Evolutionary conservation across 202 grass and related monocot genomes (phyloP).

Genomic region (Zoysia matrella): DNA sequence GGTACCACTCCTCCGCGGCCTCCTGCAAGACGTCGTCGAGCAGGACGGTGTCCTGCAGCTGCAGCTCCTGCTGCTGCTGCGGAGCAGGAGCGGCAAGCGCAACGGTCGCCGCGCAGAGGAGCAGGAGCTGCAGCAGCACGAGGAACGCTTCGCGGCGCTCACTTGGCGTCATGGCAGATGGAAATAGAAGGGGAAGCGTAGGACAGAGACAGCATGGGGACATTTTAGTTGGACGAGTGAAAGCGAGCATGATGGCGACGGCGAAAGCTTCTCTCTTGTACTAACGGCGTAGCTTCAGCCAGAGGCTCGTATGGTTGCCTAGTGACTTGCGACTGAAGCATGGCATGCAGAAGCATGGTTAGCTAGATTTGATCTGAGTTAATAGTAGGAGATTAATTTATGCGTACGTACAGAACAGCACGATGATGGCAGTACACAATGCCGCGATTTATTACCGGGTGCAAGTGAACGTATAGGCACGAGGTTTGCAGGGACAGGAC

Average conservation of each 20-base stretch:
- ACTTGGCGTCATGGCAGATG: conserved; percentile 44
- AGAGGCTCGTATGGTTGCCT: neutral
- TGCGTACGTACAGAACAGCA: conserved; percentile 14
- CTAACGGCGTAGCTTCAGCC: conserved; percentile 2
- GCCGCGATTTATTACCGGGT: conserved; percentile 36
- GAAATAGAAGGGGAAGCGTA: conserved; percentile 39
- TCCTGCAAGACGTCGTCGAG: conserved; percentile 77
- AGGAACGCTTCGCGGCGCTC: conserved; percentile 4
- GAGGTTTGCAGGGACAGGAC: conserved; percentile 29
- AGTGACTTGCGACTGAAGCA: conserved; percentile 49
- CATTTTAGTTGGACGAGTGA: conserved; percentile 49
- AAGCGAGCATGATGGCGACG: conserved; percentile 52
- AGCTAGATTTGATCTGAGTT: conserved; percentile 27
- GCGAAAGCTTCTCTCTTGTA: conserved; percentile 11
- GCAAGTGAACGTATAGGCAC: conserved; percentile 32
- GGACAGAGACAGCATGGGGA: conserved; percentile 50
- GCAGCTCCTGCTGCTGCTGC: conserved; percentile 28
- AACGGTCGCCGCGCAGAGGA: conserved; percentile 29
- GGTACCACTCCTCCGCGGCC: conserved; percentile 65
- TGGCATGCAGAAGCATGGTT: conserved; percentile 22
- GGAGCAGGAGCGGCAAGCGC: conserved; percentile 22
- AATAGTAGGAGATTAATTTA: conserved; percentile 20
- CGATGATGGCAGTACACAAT: conserved; percentile 15
- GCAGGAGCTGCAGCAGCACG: conserved; percentile 12
- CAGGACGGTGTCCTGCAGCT: conserved; percentile 63